Evolutionary conservation across 202 grass and related monocot species (phyloP), one percentile per base, ranked within the genome.

Genomic region (Alloteropsis angusta): DNA sequence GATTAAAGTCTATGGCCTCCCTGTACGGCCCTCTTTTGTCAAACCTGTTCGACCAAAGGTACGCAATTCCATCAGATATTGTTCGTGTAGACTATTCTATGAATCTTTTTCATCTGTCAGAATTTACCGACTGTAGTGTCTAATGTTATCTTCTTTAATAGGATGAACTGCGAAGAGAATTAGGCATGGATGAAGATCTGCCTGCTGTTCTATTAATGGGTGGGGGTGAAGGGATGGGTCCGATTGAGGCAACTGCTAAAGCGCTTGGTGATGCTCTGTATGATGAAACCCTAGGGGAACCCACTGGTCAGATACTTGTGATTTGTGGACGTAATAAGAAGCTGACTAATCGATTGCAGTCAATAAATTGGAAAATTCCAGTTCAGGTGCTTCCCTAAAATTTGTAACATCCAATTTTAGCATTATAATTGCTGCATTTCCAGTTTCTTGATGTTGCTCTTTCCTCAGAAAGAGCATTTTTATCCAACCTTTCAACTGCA

Each of bases 211-310:
- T 98, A 62, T 79, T 98, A 61, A 98, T 98, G 92, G 96, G 96
- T 71, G 96, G 96, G 48, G 96, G 96, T 32, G 96, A 98, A 93
- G 96, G 96, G 30, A 98, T 98, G 96, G 96, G 96, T 46, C 96
- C 96, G 71, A 98, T 98, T 82, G 96, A 98, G 82, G 89, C 89
- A 52, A 95, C 96, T 37, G 96, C 96, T 84, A 89, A 79, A 68
- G 89, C 89, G 14, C 96, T 98, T 55, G 72, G 79, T 79, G 84
- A 95, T 83, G 45, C 69, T 83, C 58, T 98, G 46, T 95, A 83
- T 76, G 82, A 93, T 23, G 87, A 98, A 85, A 85, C 30, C 83
- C 84, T 92, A 48, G 89, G 75, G 57, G 80, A 74, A 58, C 87
- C 95, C 11, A 63, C 72, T 46, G 95, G 95, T 57, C 95, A 97